phyloP scores from a whole-genome alignment of 2,329 filamentous ascomycete genomes.

The Pseudocercospora eumusae region DNA sequence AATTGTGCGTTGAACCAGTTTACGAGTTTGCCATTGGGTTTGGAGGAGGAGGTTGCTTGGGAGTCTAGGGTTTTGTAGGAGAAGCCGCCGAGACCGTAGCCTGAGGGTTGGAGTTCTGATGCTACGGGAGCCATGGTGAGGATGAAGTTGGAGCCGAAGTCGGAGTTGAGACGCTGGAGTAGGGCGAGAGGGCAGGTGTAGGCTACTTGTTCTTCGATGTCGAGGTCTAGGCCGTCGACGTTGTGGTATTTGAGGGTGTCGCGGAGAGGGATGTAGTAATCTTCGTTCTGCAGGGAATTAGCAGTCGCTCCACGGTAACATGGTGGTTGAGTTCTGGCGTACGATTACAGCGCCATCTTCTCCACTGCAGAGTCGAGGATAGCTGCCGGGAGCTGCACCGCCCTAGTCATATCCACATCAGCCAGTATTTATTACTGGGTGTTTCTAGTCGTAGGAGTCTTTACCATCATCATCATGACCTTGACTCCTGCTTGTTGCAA shows the following conservation, averaged over 20 bases:
- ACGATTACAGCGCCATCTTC: slow-evolving; percentile 24
- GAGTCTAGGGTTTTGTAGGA: slow-evolving; percentile 29
- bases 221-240: slow-evolving; percentile 37
- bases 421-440: no score
- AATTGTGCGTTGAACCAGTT: slow-evolving; percentile 39
- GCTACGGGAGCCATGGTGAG: slow-evolving; percentile 40
- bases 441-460: no score
- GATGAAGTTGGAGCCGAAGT: slow-evolving; percentile 37
- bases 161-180: slow-evolving; percentile 31
- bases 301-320: slow-evolving; percentile 1
- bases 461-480: slow-evolving; percentile 37
- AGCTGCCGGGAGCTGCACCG: slow-evolving; percentile 35
- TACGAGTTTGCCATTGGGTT: slow-evolving; percentile 34
- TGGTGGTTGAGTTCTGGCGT: neutral
- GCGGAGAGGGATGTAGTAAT: slow-evolving; percentile 34
- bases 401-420: slow-evolving; percentile 12
- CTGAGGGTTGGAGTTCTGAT: slow-evolving; percentile 27
- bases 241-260: slow-evolving; percentile 33
- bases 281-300: slow-evolving; percentile 23
- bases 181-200: slow-evolving; percentile 32
- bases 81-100: slow-evolving; percentile 32
- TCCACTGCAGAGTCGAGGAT: slow-evolving; percentile 32
- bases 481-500: slow-evolving; percentile 35
- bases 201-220: slow-evolving; percentile 36
- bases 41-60: slow-evolving; percentile 26